Base-by-base conservation (phyloP, 2,329 filamentous ascomycete genomes). In the Verticillium alfalfae region DNA sequence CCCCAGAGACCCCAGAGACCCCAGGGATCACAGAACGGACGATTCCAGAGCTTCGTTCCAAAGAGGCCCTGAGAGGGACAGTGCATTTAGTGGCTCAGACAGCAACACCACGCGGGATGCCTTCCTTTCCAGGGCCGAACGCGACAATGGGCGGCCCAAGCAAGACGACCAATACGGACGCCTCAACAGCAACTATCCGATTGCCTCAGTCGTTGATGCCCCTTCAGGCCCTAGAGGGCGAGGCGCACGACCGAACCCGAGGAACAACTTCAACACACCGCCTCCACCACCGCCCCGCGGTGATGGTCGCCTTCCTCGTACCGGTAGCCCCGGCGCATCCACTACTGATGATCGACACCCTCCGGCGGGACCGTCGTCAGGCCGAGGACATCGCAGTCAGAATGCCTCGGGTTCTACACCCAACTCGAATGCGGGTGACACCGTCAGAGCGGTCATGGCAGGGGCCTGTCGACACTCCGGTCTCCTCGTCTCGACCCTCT, bases 91-190 rank as follows among this genome's bases (percentile, higher is more conserved):
- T 31, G 63, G 65, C 54, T 64, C 62, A 41, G 78, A 81, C 6
- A 80, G 34, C 54, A 34, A 80, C 65, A 64, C 73, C 18, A 52
- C 45, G 8, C 75, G 79, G 38, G 79, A 83, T 10, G 61, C 68
- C 62, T 84, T 76, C 69, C 77, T 71, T 65, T 74, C 68, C 49
- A 76, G 75, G 31, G 70, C 72, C 2, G 84, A 87, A 36, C 66
- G 75, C 3, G 83, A 86, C 56, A 80, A 84, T 66, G 77, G 78
- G 41, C 76, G 81, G 64, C 67, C 76, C 60, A 81, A 84, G 63
- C 81, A 59, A 18, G 41, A 54, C 12, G 58, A 59, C n/a, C 22
- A 39, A 22, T 41, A 58, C 8, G 56, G 38, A 6, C 39, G 45
- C 18, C 41, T 59, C 12, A 58, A 58, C 16, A 58, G 39, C 38